phyloP scores from a whole-genome alignment of 2,329 filamentous ascomycete species.

The Aspergillus hiratsukae region DNA sequence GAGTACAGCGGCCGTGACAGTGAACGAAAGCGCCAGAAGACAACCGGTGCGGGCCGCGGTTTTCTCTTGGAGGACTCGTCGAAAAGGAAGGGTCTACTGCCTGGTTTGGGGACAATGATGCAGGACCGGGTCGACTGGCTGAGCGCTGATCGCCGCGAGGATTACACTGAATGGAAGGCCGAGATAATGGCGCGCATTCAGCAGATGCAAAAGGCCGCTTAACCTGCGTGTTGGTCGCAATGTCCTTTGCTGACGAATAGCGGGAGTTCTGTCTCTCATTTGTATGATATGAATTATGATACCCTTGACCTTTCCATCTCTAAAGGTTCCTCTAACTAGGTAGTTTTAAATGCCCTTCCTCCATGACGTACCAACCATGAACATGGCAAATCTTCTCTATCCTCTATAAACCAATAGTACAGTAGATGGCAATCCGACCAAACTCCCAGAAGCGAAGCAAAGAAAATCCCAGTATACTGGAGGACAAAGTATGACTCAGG shows the following conservation, averaged over 20 bases:
- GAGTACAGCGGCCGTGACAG: slow-evolving; percentile 31
- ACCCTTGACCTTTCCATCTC: neutral
- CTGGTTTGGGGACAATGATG: slow-evolving; percentile 50
- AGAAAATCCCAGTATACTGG: neutral
- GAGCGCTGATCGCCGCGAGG: slow-evolving; percentile 40
- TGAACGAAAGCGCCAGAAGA: slow-evolving; percentile 23
- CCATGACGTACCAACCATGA: neutral
- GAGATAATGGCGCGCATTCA: slow-evolving; percentile 37
- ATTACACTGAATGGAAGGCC: slow-evolving; percentile 43
- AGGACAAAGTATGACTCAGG: neutral
- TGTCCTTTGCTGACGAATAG: neutral
- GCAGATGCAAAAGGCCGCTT: slow-evolving; percentile 21
- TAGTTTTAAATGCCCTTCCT: neutral
- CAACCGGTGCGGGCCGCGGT: slow-evolving; percentile 7
- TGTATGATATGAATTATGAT: neutral
- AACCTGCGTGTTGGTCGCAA: neutral
- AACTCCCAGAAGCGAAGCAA: neutral
- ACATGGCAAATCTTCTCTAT: neutral
- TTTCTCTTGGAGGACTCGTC: slow-evolving; percentile 15
- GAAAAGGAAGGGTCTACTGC: slow-evolving; percentile 34
- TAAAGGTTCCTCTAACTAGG: neutral
- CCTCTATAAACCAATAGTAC: neutral
- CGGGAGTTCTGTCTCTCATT: neutral
- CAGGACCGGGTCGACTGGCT: slow-evolving; percentile 45
- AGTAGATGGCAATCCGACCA: neutral